phyloP scores from a whole-genome alignment of 2,329 filamentous ascomycete species.

The Sporothrix globosa region DNA sequence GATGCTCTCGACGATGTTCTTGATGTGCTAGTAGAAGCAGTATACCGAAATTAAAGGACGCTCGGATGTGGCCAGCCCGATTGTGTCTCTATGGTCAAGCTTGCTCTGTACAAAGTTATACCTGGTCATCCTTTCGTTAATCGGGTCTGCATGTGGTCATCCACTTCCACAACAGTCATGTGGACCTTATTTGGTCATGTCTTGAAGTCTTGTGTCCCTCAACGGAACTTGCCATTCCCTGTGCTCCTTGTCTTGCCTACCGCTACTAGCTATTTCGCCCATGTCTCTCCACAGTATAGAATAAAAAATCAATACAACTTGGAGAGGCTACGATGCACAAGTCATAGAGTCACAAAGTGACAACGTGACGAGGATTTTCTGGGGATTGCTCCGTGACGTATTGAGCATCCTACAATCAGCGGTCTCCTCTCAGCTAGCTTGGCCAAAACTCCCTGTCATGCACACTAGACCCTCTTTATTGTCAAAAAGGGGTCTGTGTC shows the following conservation, averaged over 20 bases:
- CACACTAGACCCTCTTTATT: background rate
- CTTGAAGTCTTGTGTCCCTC: background rate
- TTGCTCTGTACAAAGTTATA: background rate
- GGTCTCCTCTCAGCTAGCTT: too few relatives aligned
- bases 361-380: background rate
- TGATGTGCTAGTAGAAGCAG: background rate
- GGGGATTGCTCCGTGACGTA: background rate
- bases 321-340: background rate
- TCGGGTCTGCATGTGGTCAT: background rate
- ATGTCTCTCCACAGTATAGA: background rate
- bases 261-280: background rate
- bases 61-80: conserved; percentile 11
- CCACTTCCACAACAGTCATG: background rate
- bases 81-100: background rate
- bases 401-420: too few relatives aligned
- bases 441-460: background rate
- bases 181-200: background rate
- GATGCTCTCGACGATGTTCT: background rate
- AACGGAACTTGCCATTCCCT: conserved; percentile 9
- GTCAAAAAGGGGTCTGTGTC: conserved; percentile 41
- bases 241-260: background rate
- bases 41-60: conserved; percentile 16
- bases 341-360: conserved; percentile 9
- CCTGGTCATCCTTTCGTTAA: background rate
- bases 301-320: background rate